These are phyloP conservation scores for Puccinia triticina DNA, from an alignment of 1,284 basidiomycete genomes.

Conservation along the genomic window DNA sequence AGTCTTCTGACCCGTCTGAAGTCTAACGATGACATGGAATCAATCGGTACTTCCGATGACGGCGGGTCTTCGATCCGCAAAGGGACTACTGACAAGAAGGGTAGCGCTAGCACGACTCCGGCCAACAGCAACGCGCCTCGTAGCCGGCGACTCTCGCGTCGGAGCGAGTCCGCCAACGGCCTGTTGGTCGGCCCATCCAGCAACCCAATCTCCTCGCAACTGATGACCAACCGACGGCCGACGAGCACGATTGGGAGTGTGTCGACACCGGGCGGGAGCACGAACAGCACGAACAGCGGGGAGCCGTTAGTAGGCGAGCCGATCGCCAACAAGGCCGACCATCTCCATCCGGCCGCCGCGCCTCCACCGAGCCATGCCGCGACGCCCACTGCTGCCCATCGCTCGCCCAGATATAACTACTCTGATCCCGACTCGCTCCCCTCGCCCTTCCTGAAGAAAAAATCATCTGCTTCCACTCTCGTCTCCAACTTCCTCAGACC, in stretches of 20 bases:
- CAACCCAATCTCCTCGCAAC: conserved; percentile 2
- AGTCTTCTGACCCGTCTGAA: conserved; percentile 37
- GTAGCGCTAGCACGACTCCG: neutral
- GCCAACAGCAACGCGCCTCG: neutral
- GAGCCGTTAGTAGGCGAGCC: neutral
- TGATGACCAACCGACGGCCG: conserved; percentile 17
- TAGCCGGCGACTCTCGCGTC: conserved; percentile 30
- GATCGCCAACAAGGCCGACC: neutral
- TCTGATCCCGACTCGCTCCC: conserved; percentile 46
- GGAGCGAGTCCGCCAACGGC: conserved; percentile 47
- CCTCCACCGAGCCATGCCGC: neutral
- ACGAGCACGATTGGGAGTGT: conserved; percentile 36
- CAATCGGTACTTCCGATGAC: conserved; percentile 12
- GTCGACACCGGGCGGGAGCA: conserved; percentile 34
- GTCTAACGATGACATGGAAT: conserved; percentile 24
- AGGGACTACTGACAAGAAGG: conserved; percentile 7
- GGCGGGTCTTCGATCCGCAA: neutral
- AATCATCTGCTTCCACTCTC: conserved; percentile 37
- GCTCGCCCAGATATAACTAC: conserved; percentile 46
- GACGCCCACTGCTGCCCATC: neutral
- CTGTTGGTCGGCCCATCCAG: conserved; percentile 23
- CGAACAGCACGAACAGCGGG: conserved; percentile 29
- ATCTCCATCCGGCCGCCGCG: conserved; percentile 3
- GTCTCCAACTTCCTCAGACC: conserved; percentile 33
- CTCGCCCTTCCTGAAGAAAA: conserved; percentile 49